A percentile compares a stretch with the other conserved stretches of the same genome.
Conservation (phyloP, 2,329 filamentous ascomycete genomes). For the Alternaria novae-zelandiae region DNA sequence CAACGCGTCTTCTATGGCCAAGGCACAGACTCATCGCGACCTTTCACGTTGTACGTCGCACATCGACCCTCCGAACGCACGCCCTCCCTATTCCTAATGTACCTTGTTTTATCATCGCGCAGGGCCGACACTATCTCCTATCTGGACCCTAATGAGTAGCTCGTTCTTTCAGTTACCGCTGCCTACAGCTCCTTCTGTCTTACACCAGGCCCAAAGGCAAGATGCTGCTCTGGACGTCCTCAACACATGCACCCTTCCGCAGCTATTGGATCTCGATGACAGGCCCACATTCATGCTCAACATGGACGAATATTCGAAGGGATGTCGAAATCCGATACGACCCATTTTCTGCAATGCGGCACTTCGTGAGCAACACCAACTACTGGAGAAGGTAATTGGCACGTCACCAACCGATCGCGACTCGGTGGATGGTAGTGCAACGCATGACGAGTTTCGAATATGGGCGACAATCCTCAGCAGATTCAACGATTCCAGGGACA, state of each 20-base stretch:
- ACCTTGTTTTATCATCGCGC: not conserved
- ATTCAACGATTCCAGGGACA: conserved; percentile 54
- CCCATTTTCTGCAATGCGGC: conserved; percentile 42
- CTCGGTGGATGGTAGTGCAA: conserved; percentile 3
- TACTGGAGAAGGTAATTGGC: conserved; percentile 35
- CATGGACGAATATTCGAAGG: conserved; percentile 34
- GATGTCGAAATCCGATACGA: conserved; percentile 18
- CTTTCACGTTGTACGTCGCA: not conserved
- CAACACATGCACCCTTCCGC: conserved; percentile 31
- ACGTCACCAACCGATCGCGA: not conserved
- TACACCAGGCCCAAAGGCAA: conserved; percentile 5
- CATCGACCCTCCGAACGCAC: not conserved
- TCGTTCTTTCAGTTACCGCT: not conserved
- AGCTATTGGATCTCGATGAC: conserved; percentile 41
- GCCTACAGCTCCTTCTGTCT: not conserved
- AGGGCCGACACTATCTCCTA: not conserved
- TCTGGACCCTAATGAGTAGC: conserved; percentile 9
- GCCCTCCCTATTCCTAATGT: not conserved
- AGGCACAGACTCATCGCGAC: not conserved
- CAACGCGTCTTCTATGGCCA: not conserved
- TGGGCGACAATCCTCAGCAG: conserved; percentile 54
- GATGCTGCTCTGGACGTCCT: conserved; percentile 28
- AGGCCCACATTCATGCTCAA: conserved; percentile 43
- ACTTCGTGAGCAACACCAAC: conserved; percentile 34
- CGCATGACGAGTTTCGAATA: conserved; percentile 48